phyloP scores from a whole-genome alignment of 225 moss, liverwort and hornwort species.

The Sphagnum contortum region DNA sequence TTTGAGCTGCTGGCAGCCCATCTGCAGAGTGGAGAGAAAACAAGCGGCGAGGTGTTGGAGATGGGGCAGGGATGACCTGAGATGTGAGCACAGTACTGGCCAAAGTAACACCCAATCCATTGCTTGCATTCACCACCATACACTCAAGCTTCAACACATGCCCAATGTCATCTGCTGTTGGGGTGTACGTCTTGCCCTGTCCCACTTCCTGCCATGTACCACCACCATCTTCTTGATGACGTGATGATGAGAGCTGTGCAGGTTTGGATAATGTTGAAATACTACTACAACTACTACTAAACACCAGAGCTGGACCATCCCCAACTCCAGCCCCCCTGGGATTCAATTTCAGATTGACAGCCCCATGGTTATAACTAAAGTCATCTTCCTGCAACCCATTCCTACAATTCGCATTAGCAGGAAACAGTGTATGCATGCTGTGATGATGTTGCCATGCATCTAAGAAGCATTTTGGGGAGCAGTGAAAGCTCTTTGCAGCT shows the following conservation, averaged over 20 bases:
- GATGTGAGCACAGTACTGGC: conserved; percentile 38
- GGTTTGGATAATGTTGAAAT: conserved; percentile 35
- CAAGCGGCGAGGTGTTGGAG: conserved; percentile 45
- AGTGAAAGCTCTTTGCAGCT: conserved; percentile 44
- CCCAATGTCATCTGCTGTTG: conserved; percentile 47
- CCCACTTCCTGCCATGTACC: conserved; percentile 55
- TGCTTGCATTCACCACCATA: conserved; percentile 31
- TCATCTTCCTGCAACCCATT: conserved; percentile 92
- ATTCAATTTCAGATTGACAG: conserved; percentile 12
- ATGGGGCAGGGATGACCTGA: conserved; percentile 50
- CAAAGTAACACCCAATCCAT: conserved; percentile 31
- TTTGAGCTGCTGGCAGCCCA: conserved; percentile 14
- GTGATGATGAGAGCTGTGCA: conserved; percentile 22
- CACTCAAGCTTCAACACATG: conserved; percentile 54
- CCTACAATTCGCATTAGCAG: conserved; percentile 67
- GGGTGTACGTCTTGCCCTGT: conserved; percentile 40
- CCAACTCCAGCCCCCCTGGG: not conserved
- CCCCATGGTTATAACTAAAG: conserved; percentile 3
- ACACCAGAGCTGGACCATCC: not conserved
- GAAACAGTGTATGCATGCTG: conserved; percentile 49
- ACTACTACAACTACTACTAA: conserved; percentile 15
- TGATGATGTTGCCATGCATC: conserved; percentile 53
- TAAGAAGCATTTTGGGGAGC: conserved; percentile 42
- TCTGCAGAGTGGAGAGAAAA: conserved; percentile 33
- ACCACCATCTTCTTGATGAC: conserved; percentile 20